Base-by-base conservation (phyloP, 2,329 filamentous ascomycete genomes). In the Tolypocladium cylindrosporum region DNA sequence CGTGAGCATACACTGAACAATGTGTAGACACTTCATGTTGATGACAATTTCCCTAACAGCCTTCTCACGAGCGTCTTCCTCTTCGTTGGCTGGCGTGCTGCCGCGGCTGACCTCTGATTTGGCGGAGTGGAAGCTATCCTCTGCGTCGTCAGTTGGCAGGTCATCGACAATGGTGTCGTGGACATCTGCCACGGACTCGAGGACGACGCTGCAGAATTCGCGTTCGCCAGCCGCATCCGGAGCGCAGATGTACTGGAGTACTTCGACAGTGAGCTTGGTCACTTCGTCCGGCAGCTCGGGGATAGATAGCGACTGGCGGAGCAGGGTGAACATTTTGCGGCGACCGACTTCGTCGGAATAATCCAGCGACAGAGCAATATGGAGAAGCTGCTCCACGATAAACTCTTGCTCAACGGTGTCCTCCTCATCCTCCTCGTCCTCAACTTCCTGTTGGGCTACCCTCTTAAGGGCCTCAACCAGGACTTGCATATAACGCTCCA, bases 311-410 rank as follows among this genome's bases (percentile, higher is more conserved):
- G 88, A 88, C 69, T 96, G 90, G 57, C 94, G 84, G 60, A 97
- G 82, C 40, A 97, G 81, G 21, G 90, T 86, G 70, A 96, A 97
- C 91, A 99, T 97, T 75, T 96, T 96, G 59, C 93, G 83, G 63
- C 94, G 85, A 55, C 94, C 94, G 61, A 96, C 90, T 72, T 97
- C 94, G 68, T 99, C 94, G n/a, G 90, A 92, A 72, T 97, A 99
- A 73, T 99, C 94, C 55, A 97, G 82, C 1, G 90, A 95, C 60
- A 92, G 80, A 6, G 91, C 89, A 68, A 99, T 96, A 66, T 97
- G 89, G 41, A 99, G 84, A 58, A 99, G 79, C 69, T 99, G 95
- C 70, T 97, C 92, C 43, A 97, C 89, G 61, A 97, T 89, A 66
- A 99, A 99, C 71, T 97, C 93, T 65, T 92, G 87, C 69, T 97